A percentile compares a stretch with the other conserved stretches of the same genome.
Conservation (phyloP, 1,139 yeast genomes). For the Saccharomyces hybrid region DNA sequence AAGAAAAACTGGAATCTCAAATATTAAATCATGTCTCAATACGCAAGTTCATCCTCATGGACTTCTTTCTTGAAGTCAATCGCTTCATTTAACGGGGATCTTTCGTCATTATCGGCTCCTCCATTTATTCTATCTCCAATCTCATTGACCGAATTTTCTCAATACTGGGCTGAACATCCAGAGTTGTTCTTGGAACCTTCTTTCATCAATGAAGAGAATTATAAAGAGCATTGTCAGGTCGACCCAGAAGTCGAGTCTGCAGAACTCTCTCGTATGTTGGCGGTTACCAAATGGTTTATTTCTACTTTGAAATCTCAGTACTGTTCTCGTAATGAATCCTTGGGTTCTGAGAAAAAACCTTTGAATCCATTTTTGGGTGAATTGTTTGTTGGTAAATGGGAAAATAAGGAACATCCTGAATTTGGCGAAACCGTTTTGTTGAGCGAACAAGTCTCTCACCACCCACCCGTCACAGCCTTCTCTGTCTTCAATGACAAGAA, state of each 20-base stretch:
- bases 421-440: conserved; percentile 66
- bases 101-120: conserved; percentile 91
- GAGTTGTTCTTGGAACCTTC: conserved; percentile 71
- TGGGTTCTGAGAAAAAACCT: conserved; percentile 87
- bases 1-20: neutral
- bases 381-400: conserved; percentile 82
- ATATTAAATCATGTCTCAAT: conserved; percentile 20
- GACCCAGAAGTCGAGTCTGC: conserved; percentile 33
- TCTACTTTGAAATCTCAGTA: conserved; percentile 88
- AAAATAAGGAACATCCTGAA: conserved; percentile 39
- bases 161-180: conserved; percentile 89
- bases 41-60: conserved; percentile 43
- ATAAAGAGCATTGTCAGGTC: conserved; percentile 29
- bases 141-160: conserved; percentile 83
- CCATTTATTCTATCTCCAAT: conserved; percentile 93
- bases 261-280: conserved; percentile 48
- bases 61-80: conserved; percentile 82
- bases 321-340: conserved; percentile 80
- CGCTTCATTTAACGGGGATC: conserved; percentile 89
- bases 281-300: conserved; percentile 85
- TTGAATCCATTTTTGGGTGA: conserved; percentile 91
- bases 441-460: conserved; percentile 89
- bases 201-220: conserved; percentile 36
- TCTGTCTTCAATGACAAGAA: conserved; percentile 64
- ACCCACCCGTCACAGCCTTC: conserved; percentile 91